These are phyloP conservation scores for Termitomyces sp. DNA, from an alignment of 768 basidiomycete genomes.

Conservation along the genomic window DNA sequence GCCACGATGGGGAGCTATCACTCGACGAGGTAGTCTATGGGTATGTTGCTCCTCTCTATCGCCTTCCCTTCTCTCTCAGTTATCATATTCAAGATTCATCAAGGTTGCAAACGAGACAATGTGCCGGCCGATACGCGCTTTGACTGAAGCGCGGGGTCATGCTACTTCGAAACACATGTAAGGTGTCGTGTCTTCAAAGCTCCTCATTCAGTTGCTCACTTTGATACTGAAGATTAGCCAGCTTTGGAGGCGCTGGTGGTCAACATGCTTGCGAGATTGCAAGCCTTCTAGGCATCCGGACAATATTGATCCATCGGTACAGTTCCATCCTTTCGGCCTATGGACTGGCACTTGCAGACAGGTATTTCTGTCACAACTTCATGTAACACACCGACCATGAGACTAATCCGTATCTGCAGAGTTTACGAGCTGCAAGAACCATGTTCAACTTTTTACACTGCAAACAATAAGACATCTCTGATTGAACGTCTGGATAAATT, in stretches of 20 bases:
- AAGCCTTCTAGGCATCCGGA: constrained; percentile 77
- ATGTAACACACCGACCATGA: background rate
- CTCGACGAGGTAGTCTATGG: constrained; percentile 89
- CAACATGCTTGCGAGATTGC: constrained; percentile 96
- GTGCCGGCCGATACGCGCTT: constrained; percentile 86
- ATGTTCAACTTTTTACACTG: constrained; percentile 71
- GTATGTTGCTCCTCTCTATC: constrained; percentile 26
- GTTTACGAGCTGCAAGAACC: constrained; percentile 90
- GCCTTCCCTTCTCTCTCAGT: background rate
- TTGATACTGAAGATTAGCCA: constrained; percentile 53
- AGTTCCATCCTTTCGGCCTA: constrained; percentile 93
- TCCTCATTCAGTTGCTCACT: background rate
- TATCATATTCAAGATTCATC: constrained; percentile 60
- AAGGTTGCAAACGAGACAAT: constrained; percentile 97
- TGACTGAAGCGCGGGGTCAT: constrained; percentile 88
- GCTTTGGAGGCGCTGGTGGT: constrained; percentile 87
- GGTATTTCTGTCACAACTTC: constrained; percentile 24
- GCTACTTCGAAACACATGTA: constrained; percentile 73
- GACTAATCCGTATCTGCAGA: constrained; percentile 29
- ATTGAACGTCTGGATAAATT: constrained; percentile 66
- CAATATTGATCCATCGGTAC: constrained; percentile 84
- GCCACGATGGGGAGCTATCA: constrained; percentile 50
- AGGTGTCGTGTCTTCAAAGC: constrained; percentile 5
- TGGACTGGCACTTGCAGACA: constrained; percentile 87
- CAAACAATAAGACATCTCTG: constrained; percentile 50